Evolutionary conservation across 169 alveolate species (phyloP).

Genomic region (Plasmodium adleri): DNA sequence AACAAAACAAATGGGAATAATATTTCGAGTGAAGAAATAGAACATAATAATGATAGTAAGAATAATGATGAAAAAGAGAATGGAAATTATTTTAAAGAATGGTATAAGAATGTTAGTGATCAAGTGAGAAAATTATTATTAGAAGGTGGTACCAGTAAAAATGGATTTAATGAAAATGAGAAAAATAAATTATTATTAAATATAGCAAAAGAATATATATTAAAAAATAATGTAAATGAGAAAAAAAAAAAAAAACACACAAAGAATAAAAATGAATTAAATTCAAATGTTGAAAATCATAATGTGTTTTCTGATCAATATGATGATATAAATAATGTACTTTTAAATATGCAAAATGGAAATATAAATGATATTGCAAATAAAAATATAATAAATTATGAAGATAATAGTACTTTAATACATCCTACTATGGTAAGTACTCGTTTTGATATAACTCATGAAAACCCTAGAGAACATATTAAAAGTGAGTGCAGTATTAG

Average conservation of each 20-base stretch:
- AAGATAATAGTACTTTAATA: no score
- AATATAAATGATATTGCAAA: not conserved
- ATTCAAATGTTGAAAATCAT: constrained; percentile 23
- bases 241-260: constrained; percentile 5
- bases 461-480: not conserved
- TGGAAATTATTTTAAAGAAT: constrained; percentile 11
- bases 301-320: not conserved
- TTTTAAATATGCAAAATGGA: constrained; percentile 20
- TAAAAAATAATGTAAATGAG: constrained; percentile 5
- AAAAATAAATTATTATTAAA: constrained; percentile 1
- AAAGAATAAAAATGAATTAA: not conserved
- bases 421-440: no score
- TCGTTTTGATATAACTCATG: no score
- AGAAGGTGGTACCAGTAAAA: constrained; percentile 1
- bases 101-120: not conserved
- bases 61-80: not conserved
- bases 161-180: not conserved
- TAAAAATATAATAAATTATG: not conserved
- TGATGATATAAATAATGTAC: constrained; percentile 22
- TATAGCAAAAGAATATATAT: constrained; percentile 9
- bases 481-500: not conserved
- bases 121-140: not conserved
- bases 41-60: not conserved
- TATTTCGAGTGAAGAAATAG: not conserved
- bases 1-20: not conserved